Conservation (phyloP, 1,284 basidiomycete species). For the Trichosporon sp. region DNA sequence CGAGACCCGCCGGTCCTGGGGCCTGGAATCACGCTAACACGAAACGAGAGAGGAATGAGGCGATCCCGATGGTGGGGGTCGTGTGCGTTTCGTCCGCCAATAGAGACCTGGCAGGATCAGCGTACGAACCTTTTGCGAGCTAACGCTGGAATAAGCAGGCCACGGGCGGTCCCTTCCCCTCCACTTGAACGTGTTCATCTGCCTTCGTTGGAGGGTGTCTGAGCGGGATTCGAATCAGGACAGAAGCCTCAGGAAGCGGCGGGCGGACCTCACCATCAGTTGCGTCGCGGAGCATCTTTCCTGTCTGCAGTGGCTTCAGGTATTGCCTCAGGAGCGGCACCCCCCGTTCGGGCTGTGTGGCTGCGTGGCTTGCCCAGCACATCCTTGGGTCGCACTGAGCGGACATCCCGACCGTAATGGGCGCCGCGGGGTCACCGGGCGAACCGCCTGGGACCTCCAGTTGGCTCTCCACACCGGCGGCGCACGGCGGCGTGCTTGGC, state of each 20-base stretch:
- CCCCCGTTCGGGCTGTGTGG: not conserved
- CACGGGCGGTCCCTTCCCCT: no score
- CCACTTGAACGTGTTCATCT: not conserved
- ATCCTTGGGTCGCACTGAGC: not conserved
- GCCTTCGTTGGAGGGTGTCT: no score
- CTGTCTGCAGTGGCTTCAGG: not conserved
- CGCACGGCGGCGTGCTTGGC: not conserved
- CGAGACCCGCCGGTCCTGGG: not conserved
- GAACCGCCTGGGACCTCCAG: not conserved
- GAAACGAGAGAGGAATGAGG: not conserved
- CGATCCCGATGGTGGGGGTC: not conserved
- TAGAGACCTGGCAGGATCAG: no score
- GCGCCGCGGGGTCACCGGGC: not conserved
- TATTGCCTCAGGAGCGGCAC: not conserved
- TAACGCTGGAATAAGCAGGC: no score
- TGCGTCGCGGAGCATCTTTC: conserved; percentile 2
- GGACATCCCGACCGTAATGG: not conserved
- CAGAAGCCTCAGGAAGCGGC: not conserved
- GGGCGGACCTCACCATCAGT: not conserved
- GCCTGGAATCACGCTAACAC: conserved; percentile 2
- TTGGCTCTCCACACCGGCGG: not conserved
- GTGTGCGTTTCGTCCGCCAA: not conserved
- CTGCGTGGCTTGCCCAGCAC: not conserved
- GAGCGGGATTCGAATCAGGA: not conserved
- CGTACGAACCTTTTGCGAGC: no score